Conservation (phyloP, 1,284 basidiomycete species). For the Ceratobasidium sp. region DNA sequence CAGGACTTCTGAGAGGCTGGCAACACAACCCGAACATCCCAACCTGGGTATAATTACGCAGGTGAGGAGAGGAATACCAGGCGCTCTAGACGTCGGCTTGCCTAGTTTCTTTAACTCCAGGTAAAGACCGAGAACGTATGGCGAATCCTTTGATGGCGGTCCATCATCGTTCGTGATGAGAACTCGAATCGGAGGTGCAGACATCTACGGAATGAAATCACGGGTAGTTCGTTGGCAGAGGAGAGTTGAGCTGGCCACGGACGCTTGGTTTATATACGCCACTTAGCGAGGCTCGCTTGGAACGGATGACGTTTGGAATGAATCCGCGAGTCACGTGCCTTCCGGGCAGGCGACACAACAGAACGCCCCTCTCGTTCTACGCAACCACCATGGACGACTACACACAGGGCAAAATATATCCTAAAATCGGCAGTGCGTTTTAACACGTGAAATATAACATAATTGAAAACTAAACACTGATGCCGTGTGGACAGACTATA, state of each 20-base stretch:
- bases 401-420: conserved; percentile 16
- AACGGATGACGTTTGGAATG: background rate
- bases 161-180: conserved; percentile 78
- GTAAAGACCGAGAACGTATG: conserved; percentile 84
- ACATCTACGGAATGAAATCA: background rate
- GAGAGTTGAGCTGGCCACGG: background rate
- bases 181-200: conserved; percentile 29
- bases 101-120: conserved; percentile 71
- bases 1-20: conserved; percentile 90
- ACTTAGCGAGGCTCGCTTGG: conserved; percentile 29
- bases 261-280: background rate
- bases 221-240: background rate
- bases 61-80: background rate
- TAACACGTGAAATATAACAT: no score
- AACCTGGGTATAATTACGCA: conserved; percentile 56
- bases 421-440: conserved; percentile 27
- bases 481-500: background rate
- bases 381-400: conserved; percentile 30
- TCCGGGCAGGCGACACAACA: background rate
- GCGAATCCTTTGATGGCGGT: conserved; percentile 78
- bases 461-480: no score
- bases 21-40: conserved; percentile 88
- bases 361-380: background rate
- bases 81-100: conserved; percentile 46
- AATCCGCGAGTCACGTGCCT: conserved; percentile 8